Conservation (phyloP, 768 basidiomycete species). For the Russula sp. region DNA sequence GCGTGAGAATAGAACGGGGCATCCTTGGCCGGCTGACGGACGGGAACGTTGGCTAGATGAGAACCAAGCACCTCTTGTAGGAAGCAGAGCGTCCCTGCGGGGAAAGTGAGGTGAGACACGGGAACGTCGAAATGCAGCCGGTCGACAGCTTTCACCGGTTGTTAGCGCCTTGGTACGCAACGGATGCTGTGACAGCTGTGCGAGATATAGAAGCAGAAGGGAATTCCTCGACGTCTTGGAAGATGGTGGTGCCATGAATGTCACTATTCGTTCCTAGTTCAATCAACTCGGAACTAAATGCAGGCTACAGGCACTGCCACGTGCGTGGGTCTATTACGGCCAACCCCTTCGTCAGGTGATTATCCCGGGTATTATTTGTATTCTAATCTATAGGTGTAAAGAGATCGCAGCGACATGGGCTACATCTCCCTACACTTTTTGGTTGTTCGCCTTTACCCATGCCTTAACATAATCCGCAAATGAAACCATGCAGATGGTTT, state of each 20-base stretch:
- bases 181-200: constrained; percentile 60
- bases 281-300: not conserved
- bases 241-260: constrained; percentile 24
- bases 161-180: constrained; percentile 79
- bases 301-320: not conserved
- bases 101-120: not conserved
- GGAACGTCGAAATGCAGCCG: not conserved
- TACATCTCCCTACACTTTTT: constrained; percentile 7
- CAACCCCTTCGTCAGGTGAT: not conserved
- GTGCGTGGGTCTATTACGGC: not conserved
- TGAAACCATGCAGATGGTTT: constrained; percentile 98
- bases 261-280: not conserved
- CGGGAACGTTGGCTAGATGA: constrained; percentile 57
- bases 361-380: constrained; percentile 6
- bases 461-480: constrained; percentile 93
- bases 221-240: constrained; percentile 32
- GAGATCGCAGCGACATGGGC: not conserved
- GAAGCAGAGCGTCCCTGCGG: constrained; percentile 35
- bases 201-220: constrained; percentile 64
- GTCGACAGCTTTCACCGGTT: constrained; percentile 41
- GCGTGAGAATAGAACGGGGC: constrained; percentile 46
- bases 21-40: constrained; percentile 44
- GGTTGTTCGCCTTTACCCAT: constrained; percentile 50
- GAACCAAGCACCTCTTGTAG: constrained; percentile 80
- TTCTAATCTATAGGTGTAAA: constrained; percentile 9